Conservation (phyloP, 2,329 filamentous ascomycete genomes). For the Acarospora socialis region DNA sequence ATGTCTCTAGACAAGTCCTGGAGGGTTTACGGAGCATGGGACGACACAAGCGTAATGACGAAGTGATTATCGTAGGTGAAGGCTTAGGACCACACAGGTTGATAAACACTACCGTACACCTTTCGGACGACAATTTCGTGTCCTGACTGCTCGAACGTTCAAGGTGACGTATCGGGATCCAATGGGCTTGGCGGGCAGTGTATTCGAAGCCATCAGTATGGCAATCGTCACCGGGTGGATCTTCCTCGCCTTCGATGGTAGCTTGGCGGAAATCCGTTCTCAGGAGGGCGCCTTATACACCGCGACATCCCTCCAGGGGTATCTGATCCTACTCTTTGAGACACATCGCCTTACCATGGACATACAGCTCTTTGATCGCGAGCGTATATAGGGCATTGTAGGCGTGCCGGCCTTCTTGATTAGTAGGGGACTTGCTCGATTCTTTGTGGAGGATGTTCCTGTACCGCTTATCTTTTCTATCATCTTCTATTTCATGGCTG, state of each 20-base stretch:
- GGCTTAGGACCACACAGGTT: too few relatives aligned
- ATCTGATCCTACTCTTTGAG: constrained; percentile 63
- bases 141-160: constrained; percentile 55
- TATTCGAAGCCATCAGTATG: constrained; percentile 58
- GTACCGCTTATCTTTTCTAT: constrained; percentile 57
- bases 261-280: constrained; percentile 58
- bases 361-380: constrained; percentile 62
- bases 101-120: constrained; percentile 33
- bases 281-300: constrained; percentile 60
- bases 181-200: constrained; percentile 56
- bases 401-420: constrained; percentile 54
- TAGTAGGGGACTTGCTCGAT: constrained; percentile 52
- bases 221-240: constrained; percentile 59
- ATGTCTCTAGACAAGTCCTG: constrained; percentile 49
- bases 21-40: constrained; percentile 21
- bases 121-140: constrained; percentile 47
- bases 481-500: constrained; percentile 67
- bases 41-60: constrained; percentile 1
- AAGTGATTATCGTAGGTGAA: background rate
- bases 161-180: constrained; percentile 63
- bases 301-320: constrained; percentile 57
- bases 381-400: constrained; percentile 58
- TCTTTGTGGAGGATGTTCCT: constrained; percentile 57
- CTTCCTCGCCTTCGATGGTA: constrained; percentile 50
- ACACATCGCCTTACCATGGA: constrained; percentile 61